A percentile compares a stretch with the other conserved stretches of the same genome.
Evolutionary conservation across 352 stramenopile species (phyloP).

Genomic region (Labyrinthula sp.): DNA sequence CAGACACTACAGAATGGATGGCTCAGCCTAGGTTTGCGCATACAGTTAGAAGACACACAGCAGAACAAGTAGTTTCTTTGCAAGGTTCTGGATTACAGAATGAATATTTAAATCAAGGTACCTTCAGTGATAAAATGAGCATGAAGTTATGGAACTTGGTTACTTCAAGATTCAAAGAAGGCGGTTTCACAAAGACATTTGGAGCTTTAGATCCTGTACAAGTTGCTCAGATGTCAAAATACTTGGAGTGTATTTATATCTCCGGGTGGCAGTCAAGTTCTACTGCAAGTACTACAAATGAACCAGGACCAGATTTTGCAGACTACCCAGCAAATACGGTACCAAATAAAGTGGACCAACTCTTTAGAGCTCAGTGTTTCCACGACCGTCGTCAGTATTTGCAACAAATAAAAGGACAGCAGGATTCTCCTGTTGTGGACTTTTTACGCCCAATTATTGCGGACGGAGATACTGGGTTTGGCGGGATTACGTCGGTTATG

Average conservation of each 20-base stretch:
- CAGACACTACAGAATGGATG: constrained; percentile 17
- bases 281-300: constrained; percentile 57
- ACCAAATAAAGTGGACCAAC: constrained; percentile 71
- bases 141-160: constrained; percentile 25
- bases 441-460: constrained; percentile 85
- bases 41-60: constrained; percentile 20
- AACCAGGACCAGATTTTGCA: constrained; percentile 80
- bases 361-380: constrained; percentile 83
- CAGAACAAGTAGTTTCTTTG: constrained; percentile 14
- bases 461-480: constrained; percentile 87
- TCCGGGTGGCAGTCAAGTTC: constrained; percentile 88
- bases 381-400: constrained; percentile 89
- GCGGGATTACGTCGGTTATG: constrained; percentile 83
- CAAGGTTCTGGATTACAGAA: no score
- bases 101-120: background rate
- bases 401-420: constrained; percentile 53
- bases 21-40: constrained; percentile 7
- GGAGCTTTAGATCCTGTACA: constrained; percentile 22
- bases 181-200: constrained; percentile 14
- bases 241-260: constrained; percentile 84
- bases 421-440: constrained; percentile 58
- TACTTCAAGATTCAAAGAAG: constrained; percentile 17
- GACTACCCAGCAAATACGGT: constrained; percentile 97
- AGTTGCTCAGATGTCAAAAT: constrained; percentile 69
- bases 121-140: constrained; percentile 2